These are phyloP conservation scores for Colletotrichum sublineola DNA, from an alignment of 2,329 filamentous ascomycete species.

Conservation along the genomic window DNA sequence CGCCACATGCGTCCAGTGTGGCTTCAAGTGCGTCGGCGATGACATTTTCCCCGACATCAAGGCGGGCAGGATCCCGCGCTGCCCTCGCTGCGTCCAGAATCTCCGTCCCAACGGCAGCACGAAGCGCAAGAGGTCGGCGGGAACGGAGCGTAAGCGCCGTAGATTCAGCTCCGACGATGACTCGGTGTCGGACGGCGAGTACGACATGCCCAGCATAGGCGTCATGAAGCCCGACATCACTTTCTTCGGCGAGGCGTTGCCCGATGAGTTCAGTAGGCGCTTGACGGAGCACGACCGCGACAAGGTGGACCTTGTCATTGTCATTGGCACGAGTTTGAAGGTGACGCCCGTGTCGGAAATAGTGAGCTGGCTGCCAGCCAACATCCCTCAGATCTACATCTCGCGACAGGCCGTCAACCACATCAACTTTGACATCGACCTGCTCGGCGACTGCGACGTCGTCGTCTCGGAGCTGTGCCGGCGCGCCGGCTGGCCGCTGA, in stretches of 20 bases:
- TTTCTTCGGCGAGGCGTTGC: conserved; percentile 94
- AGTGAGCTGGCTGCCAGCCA: conserved; percentile 80
- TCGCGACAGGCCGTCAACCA: conserved; percentile 86
- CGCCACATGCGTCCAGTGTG: conserved; percentile 88
- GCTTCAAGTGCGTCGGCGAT: conserved; percentile 79
- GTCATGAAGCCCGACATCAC: conserved; percentile 99
- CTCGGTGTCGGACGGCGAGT: conserved; percentile 61
- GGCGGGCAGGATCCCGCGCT: conserved; percentile 81
- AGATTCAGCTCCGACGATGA: conserved; percentile 53
- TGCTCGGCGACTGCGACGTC: conserved; percentile 94
- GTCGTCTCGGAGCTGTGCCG: conserved; percentile 89
- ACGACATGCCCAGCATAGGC: conserved; percentile 73
- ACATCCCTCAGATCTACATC: conserved; percentile 92
- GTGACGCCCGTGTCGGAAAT: conserved; percentile 96
- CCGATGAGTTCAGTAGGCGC: conserved; percentile 83
- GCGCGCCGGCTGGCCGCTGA: conserved; percentile 82
- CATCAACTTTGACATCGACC: conserved; percentile 95
- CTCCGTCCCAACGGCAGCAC: conserved; percentile 54
- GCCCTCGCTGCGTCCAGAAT: conserved; percentile 75
- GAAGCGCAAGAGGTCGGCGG: conserved; percentile 58
- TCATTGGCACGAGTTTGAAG: conserved; percentile 96
- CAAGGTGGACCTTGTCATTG: conserved; percentile 88
- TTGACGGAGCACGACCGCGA: conserved; percentile 86
- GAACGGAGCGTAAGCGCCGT: conserved; percentile 55
- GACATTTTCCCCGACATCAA: conserved; percentile 84